Conservation (phyloP, 2,329 filamentous ascomycete species). For the Rhynchosporium secalis region DNA sequence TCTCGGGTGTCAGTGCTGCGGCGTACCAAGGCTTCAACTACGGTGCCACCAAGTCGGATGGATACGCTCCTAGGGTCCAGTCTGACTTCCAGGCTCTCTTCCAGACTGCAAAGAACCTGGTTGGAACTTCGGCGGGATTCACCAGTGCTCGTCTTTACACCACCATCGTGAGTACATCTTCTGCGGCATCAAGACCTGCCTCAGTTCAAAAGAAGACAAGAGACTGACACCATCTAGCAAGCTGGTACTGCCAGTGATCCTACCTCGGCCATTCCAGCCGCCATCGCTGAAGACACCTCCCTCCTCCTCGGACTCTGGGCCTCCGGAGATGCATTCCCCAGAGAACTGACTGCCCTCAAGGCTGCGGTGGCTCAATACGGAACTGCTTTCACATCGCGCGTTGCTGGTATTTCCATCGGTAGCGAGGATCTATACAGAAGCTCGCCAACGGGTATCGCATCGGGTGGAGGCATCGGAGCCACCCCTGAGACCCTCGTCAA, state of each 20-base stretch:
- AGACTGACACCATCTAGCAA: constrained; percentile 49
- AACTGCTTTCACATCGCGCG: constrained; percentile 59
- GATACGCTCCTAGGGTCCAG: constrained; percentile 56
- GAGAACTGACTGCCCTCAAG: constrained; percentile 73
- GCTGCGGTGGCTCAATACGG: constrained; percentile 70
- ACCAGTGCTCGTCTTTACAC: constrained; percentile 74
- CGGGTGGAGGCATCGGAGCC: constrained; percentile 62
- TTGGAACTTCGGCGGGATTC: constrained; percentile 61
- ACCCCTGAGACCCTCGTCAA: constrained; percentile 60
- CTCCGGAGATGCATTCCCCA: constrained; percentile 64
- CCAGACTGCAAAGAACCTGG: constrained; percentile 61
- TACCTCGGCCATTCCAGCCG: constrained; percentile 76
- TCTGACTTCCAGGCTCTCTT: constrained; percentile 70
- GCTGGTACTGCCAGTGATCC: constrained; percentile 60
- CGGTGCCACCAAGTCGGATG: constrained; percentile 66
- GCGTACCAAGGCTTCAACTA: constrained; percentile 61
- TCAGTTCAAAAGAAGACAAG: too few relatives aligned
- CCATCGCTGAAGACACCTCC: constrained; percentile 75
- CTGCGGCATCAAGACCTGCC: too few relatives aligned
- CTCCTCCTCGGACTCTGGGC: constrained; percentile 85
- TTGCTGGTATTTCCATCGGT: constrained; percentile 83
- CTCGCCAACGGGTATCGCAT: constrained; percentile 67
- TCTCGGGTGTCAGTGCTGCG: constrained; percentile 41
- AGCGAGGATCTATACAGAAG: constrained; percentile 84
- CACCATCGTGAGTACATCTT: constrained; percentile 47